Base-by-base conservation (phyloP, 495 filamentous ascomycete genomes). In the Tirmania nivea region DNA sequence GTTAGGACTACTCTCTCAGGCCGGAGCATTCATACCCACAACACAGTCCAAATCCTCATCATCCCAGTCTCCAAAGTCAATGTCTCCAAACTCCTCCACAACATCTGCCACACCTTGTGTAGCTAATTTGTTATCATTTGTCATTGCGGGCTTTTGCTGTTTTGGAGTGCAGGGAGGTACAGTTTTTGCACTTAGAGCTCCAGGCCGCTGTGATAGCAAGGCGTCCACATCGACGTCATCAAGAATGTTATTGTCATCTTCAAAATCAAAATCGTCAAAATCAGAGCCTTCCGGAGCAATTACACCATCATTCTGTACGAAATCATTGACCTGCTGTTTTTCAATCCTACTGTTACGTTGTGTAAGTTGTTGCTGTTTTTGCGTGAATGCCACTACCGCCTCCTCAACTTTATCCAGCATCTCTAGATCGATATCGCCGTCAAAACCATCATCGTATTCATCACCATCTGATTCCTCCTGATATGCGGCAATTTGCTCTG, bases 251-350 rank as follows among this genome's bases (percentile, higher is more conserved):
- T 64, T 62, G 51, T 70, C 69, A 39, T 80, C 78, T 48, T 80
- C 80, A 54, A 31, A 31, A 3, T 75, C 78, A 34, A 76, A 69
- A 45, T 83, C 80, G 48, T 74, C 73, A 61, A 78, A 81, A 52
- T 78, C 71, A 31, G 25, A 31, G 53, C 73, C 69, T 48, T 65
- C 61, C 7, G 58, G 14, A 19, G 42, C 19, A 19, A 14, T 14
- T 14, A 8, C 37, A 10, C n/a, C 37, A 10, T 42, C 37, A 10
- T 42, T n/a, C 10, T 10, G 10, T 10, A 42, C 10, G 37, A 42
- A 10, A n/a, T 42, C 10, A 10, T 42, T 47, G 14, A 14, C 19
- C 4, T 47, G 19, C 14, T 47, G 42, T 6, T 14, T 47, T 47
- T 14, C 14, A 47, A 19, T 4, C 42, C 1, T 14, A 47, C 42